Evolutionary conservation across 352 stramenopile species (phyloP).

Genomic region (Phytopythium helicoides): DNA sequence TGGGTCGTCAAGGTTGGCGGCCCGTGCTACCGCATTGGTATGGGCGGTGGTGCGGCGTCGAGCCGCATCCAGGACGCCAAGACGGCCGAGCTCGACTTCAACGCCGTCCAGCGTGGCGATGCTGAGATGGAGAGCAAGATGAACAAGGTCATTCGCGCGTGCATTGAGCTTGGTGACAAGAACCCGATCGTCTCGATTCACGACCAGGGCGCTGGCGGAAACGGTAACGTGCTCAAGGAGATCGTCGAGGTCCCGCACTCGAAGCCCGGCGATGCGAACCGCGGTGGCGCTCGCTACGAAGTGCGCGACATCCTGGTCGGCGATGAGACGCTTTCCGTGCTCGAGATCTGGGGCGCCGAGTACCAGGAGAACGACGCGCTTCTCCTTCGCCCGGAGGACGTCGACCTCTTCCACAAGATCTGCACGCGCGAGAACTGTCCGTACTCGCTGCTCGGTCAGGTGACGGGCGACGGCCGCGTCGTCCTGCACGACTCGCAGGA

Average conservation of each 20-base stretch:
- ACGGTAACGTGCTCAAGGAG: constrained; percentile 99
- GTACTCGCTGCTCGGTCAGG: constrained; percentile 93
- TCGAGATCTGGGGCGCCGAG: constrained; percentile 99
- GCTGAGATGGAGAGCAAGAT: constrained; percentile 99
- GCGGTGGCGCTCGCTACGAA: constrained; percentile 90
- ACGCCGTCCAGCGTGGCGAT: constrained; percentile 99
- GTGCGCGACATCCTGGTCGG: constrained; percentile 96
- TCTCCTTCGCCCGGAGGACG: constrained; percentile 90
- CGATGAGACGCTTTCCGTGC: constrained; percentile 97
- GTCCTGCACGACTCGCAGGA: constrained; percentile 95
- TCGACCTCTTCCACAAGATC: constrained; percentile 93
- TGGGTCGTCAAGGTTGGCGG: constrained; percentile 98
- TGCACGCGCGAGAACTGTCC: constrained; percentile 97
- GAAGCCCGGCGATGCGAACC: constrained; percentile 87
- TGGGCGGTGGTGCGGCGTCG: constrained; percentile 97
- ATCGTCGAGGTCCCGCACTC: constrained; percentile 93
- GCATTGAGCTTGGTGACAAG: constrained; percentile 94
- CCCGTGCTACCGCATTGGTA: constrained; percentile 98
- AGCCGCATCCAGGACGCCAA: constrained; percentile 93
- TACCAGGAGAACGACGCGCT: constrained; percentile 99
- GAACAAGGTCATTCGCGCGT: constrained; percentile 98
- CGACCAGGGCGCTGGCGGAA: constrained; percentile 99
- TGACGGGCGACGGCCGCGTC: constrained; percentile 95
- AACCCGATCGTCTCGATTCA: constrained; percentile 99
- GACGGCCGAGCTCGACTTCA: constrained; percentile 97